Percentiles rank a stretch among this genome's conserved stretches.
Evolutionary conservation across 2,329 filamentous ascomycete genomes (phyloP).

Genomic region (Coniochaeta sp.): DNA sequence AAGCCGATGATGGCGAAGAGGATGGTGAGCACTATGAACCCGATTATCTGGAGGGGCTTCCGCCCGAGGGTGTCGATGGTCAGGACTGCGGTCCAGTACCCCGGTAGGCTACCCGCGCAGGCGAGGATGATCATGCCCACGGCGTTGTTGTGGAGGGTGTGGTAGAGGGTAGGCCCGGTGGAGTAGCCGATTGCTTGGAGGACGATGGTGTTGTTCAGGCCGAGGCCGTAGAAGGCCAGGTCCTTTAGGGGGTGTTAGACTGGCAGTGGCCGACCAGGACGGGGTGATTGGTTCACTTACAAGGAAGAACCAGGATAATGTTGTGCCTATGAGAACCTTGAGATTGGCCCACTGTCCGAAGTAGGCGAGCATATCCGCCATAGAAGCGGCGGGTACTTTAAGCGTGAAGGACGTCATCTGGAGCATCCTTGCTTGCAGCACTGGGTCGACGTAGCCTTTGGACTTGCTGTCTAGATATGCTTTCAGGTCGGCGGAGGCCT

Average conservation of each 20-base stretch:
- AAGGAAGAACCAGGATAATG: constrained; percentile 75
- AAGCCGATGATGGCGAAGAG: constrained; percentile 59
- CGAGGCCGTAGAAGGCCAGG: constrained; percentile 61
- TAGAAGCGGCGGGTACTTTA: constrained; percentile 61
- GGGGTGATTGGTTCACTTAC: constrained; percentile 22
- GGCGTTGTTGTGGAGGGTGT: constrained; percentile 64
- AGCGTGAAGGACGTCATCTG: constrained; percentile 45
- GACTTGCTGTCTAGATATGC: constrained; percentile 45
- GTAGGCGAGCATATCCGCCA: constrained; percentile 59
- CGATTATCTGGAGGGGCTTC: constrained; percentile 64
- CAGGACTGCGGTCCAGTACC: constrained; percentile 71
- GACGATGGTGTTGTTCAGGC: constrained; percentile 69
- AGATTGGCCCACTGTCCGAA: constrained; percentile 64
- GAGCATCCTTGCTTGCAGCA: constrained; percentile 45
- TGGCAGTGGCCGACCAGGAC: not conserved
- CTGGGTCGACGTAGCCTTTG: constrained; percentile 39
- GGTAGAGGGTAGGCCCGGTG: constrained; percentile 55
- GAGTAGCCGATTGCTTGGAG: constrained; percentile 67
- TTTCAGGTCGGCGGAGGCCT: constrained; percentile 66
- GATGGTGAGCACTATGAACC: constrained; percentile 54
- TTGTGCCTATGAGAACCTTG: constrained; percentile 67
- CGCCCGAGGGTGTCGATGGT: constrained; percentile 70
- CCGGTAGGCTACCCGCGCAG: constrained; percentile 70
- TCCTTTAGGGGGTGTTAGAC: constrained; percentile 37
- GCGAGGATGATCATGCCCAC: constrained; percentile 72